Conservation (phyloP, 345 rosid species). For the Acer yangbiense region DNA sequence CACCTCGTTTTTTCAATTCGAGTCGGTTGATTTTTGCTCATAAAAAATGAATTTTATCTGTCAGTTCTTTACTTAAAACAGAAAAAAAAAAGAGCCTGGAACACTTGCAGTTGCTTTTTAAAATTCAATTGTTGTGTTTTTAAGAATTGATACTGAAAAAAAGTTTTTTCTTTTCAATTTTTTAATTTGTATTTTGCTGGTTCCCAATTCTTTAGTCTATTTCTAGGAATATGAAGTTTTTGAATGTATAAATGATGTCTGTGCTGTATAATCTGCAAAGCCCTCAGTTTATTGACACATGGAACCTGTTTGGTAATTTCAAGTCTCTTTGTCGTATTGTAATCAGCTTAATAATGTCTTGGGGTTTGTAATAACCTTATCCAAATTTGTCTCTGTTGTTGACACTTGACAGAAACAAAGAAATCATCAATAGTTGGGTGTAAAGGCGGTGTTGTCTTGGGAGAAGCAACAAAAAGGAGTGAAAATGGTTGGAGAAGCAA, state of each 20-base stretch:
- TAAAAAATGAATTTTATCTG: not conserved
- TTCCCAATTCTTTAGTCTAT: no score
- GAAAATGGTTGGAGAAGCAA: conserved; percentile 41
- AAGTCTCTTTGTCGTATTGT: not conserved
- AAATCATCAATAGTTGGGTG: conserved; percentile 2
- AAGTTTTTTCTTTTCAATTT: not conserved
- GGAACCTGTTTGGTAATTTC: not conserved
- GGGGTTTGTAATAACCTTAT: not conserved
- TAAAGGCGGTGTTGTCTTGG: conserved; percentile 27
- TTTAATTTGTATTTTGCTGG: not conserved
- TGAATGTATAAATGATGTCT: not conserved
- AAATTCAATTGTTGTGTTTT: conserved; percentile 9
- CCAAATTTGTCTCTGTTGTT: conserved; percentile 21
- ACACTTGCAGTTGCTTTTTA: not conserved
- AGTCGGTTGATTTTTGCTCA: not conserved
- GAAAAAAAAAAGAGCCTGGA: no score
- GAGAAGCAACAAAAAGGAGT: not conserved
- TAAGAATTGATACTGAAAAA: not conserved
- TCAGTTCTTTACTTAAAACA: conserved; percentile 1
- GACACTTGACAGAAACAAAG: conserved; percentile 30
- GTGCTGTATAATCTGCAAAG: conserved; percentile 7
- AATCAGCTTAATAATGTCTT: not conserved
- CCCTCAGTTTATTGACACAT: conserved; percentile 15
- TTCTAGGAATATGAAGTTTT: no score
- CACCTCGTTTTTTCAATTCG: not conserved